Evolutionary conservation across 2,329 filamentous ascomycete genomes (phyloP).

Genomic region (Elsinoe necatrix): DNA sequence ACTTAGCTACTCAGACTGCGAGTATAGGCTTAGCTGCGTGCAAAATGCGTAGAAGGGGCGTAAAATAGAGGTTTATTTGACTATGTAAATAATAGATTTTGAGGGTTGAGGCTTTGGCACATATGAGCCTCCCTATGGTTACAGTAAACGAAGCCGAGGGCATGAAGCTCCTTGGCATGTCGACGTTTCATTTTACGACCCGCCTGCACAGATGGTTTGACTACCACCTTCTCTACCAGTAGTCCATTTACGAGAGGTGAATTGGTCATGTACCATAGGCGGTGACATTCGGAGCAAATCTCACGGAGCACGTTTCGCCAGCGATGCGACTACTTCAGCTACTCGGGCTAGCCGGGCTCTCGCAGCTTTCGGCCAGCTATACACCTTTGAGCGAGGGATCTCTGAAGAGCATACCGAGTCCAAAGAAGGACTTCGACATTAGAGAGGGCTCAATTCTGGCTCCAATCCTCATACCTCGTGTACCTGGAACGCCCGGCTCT

Average conservation of each 20-base stretch:
- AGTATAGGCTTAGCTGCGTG: no score
- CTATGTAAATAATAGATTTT: no score
- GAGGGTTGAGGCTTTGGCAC: no score
- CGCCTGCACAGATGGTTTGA: background rate
- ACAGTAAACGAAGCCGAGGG: background rate
- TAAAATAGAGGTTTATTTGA: no score
- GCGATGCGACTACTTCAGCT: conserved; percentile 23
- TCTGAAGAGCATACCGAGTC: conserved; percentile 62
- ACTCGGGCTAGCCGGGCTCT: conserved; percentile 25
- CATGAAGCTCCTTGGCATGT: conserved; percentile 1
- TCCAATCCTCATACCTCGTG: conserved; percentile 78
- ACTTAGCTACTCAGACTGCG: no score
- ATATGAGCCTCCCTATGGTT: no score
- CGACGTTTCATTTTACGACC: background rate
- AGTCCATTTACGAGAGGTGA: background rate
- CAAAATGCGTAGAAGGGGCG: no score
- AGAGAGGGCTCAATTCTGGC: conserved; percentile 65
- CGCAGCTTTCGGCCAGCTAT: conserved; percentile 39
- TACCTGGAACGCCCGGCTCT: conserved; percentile 76
- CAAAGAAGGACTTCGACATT: conserved; percentile 63
- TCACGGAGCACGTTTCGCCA: background rate
- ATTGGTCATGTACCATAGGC: background rate
- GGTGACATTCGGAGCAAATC: background rate
- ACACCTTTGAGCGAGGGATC: conserved; percentile 63
- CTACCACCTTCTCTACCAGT: background rate